Base-by-base conservation (phyloP, 106 monocot species). In the Dendrobium huoshanense region DNA sequence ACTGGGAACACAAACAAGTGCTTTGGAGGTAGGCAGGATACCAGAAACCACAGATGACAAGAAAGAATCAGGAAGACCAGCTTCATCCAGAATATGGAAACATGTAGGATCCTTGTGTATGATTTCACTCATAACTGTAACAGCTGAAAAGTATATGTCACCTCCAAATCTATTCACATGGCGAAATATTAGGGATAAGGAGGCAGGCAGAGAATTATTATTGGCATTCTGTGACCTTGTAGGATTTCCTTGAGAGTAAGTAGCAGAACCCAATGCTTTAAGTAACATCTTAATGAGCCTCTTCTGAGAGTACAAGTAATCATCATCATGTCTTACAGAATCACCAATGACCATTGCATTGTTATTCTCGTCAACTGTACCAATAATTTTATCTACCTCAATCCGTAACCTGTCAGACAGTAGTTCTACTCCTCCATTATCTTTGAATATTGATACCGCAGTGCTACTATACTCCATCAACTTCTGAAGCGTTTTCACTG, bases 111-210 rank as follows among this genome's bases (percentile, higher is more conserved):
- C 99, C 82, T 91, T 93, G 73, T 99, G 99, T 79, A 99, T 95
- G 73, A 99, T 99, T 83, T 99, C 99, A 83, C 93, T 99, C 99
- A 99, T 93, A 85, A 99, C 85, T 82, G 95, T 93, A 58, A 99
- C 99, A 25, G 99, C 95, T 72, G 99, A 90, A 79, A 95, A 99
- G 81, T 99, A 99, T 80, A 99, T 95, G 68, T 95, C 99, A 54
- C 95, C 93, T 64, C 99, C 95, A 93, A 99, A 99, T 67, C 29
- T 91, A 24, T 79, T 82, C 40, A 86, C 86, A 86, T 93, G 93
- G 18, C 75, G 91, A 82, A 99, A 95, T 84, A 99, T 93, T 40
- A 90, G 77, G 67, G 93, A 89, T 72, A 99, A 85, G 64, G 95
- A 88, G 31, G 70, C 81, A 64, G 90, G 91, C 61, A 99, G 79